A percentile compares a stretch with the other conserved stretches of the same genome.
phyloP scores from a whole-genome alignment of 2,329 filamentous ascomycete genomes.

The Sporothrix curviconia region DNA sequence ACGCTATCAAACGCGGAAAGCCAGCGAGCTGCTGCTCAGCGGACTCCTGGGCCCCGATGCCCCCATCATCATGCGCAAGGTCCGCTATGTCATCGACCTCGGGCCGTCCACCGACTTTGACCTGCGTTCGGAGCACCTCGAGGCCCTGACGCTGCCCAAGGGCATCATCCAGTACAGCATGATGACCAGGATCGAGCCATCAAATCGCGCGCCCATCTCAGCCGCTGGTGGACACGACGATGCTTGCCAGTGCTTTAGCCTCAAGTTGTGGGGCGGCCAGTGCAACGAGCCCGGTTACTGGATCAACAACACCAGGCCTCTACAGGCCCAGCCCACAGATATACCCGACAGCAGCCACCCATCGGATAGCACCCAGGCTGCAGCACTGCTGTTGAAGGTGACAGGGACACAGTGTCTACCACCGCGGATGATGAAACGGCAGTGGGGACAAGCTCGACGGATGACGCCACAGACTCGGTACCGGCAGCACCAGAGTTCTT shows the following conservation, averaged over 20 bases:
- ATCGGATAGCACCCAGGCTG: no score
- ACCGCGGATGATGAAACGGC: no score
- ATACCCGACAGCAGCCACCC: no score
- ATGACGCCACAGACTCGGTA: background rate
- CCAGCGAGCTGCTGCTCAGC: background rate
- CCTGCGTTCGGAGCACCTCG: conserved; percentile 16
- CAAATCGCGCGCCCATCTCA: conserved; percentile 2
- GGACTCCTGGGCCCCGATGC: background rate
- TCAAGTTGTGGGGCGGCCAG: background rate
- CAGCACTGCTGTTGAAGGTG: no score
- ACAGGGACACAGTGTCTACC: no score
- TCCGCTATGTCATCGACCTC: conserved; percentile 23
- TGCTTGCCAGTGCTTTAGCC: conserved; percentile 29
- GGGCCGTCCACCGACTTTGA: conserved; percentile 18
- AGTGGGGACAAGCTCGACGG: no score
- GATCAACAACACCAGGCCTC: background rate
- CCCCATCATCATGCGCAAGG: conserved; percentile 12
- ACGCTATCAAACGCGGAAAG: conserved; percentile 12
- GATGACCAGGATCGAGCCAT: background rate
- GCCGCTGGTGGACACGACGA: conserved; percentile 38
- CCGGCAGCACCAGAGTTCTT: background rate
- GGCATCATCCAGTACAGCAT: conserved; percentile 19
- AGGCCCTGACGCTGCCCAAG: conserved; percentile 18
- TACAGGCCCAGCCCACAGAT: background rate
- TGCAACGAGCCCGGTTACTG: background rate